Percentiles rank a stretch among this genome's conserved stretches.
phyloP scores from a whole-genome alignment of 2,329 filamentous ascomycete species.

The Calonectria henricotiae region DNA sequence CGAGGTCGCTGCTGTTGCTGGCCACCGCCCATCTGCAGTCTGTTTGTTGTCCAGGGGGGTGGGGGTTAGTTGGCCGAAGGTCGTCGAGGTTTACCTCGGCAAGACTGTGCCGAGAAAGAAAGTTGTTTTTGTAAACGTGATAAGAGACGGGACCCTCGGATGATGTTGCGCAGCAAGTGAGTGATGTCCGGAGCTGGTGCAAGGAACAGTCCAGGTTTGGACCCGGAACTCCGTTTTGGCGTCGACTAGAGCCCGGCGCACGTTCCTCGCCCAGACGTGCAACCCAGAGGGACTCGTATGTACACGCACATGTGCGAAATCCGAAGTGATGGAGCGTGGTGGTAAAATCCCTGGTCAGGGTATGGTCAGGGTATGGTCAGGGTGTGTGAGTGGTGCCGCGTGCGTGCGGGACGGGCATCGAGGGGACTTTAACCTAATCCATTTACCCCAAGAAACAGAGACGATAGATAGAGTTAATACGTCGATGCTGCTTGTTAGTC shows the following conservation, averaged over 20 bases:
- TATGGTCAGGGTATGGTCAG: slow-evolving; percentile 7
- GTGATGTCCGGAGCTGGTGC: slow-evolving; percentile 13
- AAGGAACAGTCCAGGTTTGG: not conserved
- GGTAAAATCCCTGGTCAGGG: slow-evolving; percentile 1
- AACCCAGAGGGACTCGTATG: slow-evolving; percentile 5
- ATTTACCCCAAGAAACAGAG: slow-evolving; percentile 1
- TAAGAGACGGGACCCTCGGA: slow-evolving; percentile 21
- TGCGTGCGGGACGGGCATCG: slow-evolving; percentile 27
- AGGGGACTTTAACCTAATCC: slow-evolving; percentile 29
- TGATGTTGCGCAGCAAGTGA: not conserved
- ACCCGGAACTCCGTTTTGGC: not conserved
- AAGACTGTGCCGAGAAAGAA: not conserved
- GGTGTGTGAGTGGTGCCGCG: slow-evolving; percentile 18
- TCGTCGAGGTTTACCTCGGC: not conserved
- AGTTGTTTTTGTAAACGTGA: slow-evolving; percentile 8
- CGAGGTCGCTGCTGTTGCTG: slow-evolving; percentile 17
- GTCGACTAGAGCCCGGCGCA: slow-evolving; percentile 13
- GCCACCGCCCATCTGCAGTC: slow-evolving; percentile 24
- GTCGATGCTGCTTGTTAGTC: slow-evolving; percentile 2
- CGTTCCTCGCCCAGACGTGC: slow-evolving; percentile 16
- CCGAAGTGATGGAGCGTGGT: slow-evolving; percentile 25
- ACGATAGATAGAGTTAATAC: slow-evolving; percentile 4
- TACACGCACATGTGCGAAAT: slow-evolving; percentile 27
- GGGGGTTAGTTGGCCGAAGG: not conserved
- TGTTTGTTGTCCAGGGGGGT: slow-evolving; percentile 6